Percentiles rank a stretch among this genome's conserved stretches.
These are phyloP conservation scores for Macrolepiota fuliginosa DNA, from an alignment of 768 basidiomycete species.

Conservation along the genomic window DNA sequence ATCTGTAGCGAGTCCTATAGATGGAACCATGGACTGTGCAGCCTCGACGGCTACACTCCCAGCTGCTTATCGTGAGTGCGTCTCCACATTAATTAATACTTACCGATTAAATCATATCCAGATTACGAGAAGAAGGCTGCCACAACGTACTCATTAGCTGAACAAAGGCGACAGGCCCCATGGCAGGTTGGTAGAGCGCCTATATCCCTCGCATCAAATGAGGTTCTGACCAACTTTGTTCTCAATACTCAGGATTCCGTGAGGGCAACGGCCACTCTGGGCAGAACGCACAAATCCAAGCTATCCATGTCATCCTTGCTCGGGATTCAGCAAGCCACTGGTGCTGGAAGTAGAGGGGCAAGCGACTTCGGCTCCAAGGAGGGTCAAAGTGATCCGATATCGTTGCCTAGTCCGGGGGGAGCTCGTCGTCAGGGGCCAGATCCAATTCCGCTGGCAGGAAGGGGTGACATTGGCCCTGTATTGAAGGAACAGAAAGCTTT, in stretches of 20 bases:
- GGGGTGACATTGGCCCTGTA: background rate
- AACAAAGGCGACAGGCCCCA: background rate
- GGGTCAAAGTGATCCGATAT: slow-evolving; percentile 1
- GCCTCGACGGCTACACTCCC: background rate
- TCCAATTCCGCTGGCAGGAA: background rate
- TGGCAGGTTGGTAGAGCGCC: background rate
- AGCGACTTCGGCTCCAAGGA: background rate
- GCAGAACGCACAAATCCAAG: background rate
- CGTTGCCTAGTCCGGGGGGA: background rate
- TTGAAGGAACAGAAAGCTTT: background rate
- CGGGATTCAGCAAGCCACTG: background rate
- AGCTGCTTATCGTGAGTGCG: background rate
- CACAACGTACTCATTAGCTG: background rate
- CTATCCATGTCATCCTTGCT: background rate
- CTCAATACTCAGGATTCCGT: background rate
- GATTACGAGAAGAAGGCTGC: background rate
- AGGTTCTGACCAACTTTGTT: background rate
- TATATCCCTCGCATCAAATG: background rate
- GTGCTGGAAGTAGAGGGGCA: background rate
- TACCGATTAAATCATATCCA: background rate
- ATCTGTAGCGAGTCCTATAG: background rate
- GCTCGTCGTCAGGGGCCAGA: background rate
- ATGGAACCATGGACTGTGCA: background rate
- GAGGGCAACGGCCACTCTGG: background rate
- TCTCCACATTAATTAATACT: background rate